A percentile compares a stretch with the other conserved stretches of the same genome.
These are phyloP conservation scores for Aegilops umbellulata DNA, from an alignment of 176 grass and related monocot species.

Conservation along the genomic window DNA sequence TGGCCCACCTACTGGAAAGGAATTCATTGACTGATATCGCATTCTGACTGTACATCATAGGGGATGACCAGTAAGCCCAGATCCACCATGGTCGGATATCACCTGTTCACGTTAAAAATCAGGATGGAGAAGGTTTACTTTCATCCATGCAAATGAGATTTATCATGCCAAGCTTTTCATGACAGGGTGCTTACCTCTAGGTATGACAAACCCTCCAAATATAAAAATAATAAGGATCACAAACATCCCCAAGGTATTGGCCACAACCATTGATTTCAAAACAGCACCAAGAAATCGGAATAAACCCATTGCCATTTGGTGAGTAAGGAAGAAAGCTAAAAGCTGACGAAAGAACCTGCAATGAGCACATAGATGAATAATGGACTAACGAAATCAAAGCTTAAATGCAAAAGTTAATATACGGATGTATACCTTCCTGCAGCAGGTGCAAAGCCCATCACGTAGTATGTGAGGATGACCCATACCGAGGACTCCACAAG, in stretches of 20 bases:
- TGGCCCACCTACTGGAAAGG: slow-evolving; percentile 70
- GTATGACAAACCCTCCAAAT: slow-evolving; percentile 79
- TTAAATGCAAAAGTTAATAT: not conserved
- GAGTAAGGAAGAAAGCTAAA: slow-evolving; percentile 58
- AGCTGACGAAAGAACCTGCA: slow-evolving; percentile 36
- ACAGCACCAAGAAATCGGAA: slow-evolving; percentile 83
- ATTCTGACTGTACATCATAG: slow-evolving; percentile 82
- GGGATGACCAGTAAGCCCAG: slow-evolving; percentile 89
- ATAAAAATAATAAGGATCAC: slow-evolving; percentile 65
- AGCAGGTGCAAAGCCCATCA: slow-evolving; percentile 57
- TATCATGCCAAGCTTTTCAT: not conserved
- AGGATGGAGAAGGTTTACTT: slow-evolving; percentile 9
- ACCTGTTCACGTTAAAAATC: slow-evolving; percentile 41
- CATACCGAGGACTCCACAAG: slow-evolving; percentile 47
- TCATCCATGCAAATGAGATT: not conserved
- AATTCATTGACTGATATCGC: slow-evolving; percentile 84
- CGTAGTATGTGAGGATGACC: slow-evolving; percentile 49
- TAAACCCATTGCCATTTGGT: slow-evolving; percentile 73
- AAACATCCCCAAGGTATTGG: slow-evolving; percentile 78
- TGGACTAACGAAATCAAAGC: not conserved
- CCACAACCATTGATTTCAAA: slow-evolving; percentile 75
- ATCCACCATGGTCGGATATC: slow-evolving; percentile 93
- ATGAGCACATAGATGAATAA: not conserved
- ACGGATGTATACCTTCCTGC: slow-evolving; percentile 34
- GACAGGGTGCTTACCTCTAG: not conserved